These are phyloP conservation scores for Astrephomene gubernaculifera DNA, from an alignment of 139 green algal species.

Conservation along the genomic window DNA sequence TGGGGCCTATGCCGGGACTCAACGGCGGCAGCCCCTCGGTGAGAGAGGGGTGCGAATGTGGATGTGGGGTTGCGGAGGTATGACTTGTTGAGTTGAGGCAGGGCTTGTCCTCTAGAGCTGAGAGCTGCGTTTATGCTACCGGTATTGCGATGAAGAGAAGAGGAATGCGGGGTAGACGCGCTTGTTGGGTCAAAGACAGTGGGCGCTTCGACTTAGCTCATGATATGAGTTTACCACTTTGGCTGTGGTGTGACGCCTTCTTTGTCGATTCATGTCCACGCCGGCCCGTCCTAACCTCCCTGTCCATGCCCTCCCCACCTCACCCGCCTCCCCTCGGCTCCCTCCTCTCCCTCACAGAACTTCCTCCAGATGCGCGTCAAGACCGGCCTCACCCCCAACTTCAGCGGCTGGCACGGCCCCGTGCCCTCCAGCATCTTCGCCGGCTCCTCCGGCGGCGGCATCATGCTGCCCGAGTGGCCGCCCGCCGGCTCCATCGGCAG, in stretches of 20 bases:
- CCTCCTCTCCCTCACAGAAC: not conserved
- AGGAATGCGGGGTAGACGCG: too few relatives aligned
- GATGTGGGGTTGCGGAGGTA: too few relatives aligned
- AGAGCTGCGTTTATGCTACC: too few relatives aligned
- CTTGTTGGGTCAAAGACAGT: too few relatives aligned
- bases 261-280: too few relatives aligned
- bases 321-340: not conserved
- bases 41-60: not conserved
- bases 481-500: slow-evolving; percentile 50
- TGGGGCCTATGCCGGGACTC: not conserved
- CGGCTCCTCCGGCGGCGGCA: not conserved
- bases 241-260: too few relatives aligned
- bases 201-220: too few relatives aligned
- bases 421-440: not conserved
- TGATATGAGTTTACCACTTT: too few relatives aligned
- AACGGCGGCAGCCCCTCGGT: slow-evolving; percentile 27
- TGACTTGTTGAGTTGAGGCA: too few relatives aligned
- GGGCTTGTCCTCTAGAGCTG: too few relatives aligned
- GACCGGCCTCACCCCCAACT: slow-evolving; percentile 43
- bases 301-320: not conserved
- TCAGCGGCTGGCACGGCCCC: slow-evolving; percentile 29
- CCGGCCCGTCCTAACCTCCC: too few relatives aligned
- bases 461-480: slow-evolving; percentile 61
- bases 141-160: too few relatives aligned
- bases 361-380: slow-evolving; percentile 18